Percentiles rank a stretch among this genome's conserved stretches.
These are phyloP conservation scores for Dendrocalamus latiflorus DNA, from an alignment of 202 grass and related monocot genomes.

Conservation along the genomic window DNA sequence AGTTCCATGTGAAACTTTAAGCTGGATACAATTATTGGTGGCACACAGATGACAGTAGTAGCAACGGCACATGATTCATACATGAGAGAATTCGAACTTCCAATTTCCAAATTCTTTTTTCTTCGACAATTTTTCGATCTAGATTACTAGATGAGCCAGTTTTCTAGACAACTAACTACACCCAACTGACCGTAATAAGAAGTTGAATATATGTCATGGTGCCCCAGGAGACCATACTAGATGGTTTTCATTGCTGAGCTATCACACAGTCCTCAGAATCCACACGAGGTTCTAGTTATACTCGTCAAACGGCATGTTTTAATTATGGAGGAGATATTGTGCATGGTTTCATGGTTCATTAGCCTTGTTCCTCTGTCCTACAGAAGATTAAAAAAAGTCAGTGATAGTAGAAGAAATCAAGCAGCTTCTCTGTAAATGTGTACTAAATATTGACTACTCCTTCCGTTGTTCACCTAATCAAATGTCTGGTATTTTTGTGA, in stretches of 20 bases:
- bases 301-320: not conserved
- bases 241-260: not conserved
- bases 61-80: not conserved
- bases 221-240: not conserved
- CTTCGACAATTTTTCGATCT: not conserved
- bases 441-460: not conserved
- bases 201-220: not conserved
- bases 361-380: not conserved
- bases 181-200: not conserved
- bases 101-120: not conserved
- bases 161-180: not conserved
- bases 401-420: slow-evolving; percentile 3
- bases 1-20: not conserved
- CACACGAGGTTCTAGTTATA: not conserved
- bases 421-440: not conserved
- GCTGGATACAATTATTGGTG: not conserved
- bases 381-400: not conserved
- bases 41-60: not conserved
- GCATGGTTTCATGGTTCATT: not conserved
- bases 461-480: not conserved
- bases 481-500: not conserved
- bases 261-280: not conserved
- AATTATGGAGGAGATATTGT: not conserved
- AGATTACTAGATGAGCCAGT: not conserved
- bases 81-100: not conserved